Evolutionary conservation across 805 yeast genomes (phyloP), one percentile per base, ranked within the genome.

Genomic region (Metschnikowia peoriensis): DNA sequence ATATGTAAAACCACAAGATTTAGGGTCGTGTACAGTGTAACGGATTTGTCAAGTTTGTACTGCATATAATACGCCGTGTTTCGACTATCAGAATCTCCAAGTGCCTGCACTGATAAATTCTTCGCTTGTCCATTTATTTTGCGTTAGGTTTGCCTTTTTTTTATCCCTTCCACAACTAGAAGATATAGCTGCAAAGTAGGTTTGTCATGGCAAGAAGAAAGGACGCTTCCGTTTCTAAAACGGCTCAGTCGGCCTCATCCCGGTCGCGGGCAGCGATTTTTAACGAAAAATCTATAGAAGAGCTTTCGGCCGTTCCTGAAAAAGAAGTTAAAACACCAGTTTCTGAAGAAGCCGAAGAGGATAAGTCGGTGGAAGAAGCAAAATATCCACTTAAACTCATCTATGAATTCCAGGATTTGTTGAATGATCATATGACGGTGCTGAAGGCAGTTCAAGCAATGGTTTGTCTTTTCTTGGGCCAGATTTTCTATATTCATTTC

Each of bases 371-470:
- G 11, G 55, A 44, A 17, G 41, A 49, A 39, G 50, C 40, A 32
- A 50, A 45, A 28, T 56, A 57, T 22, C 64, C 65, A 1, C 42
- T 57, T 46, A 57, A 38, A 22, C 40, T 55, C 28, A 52, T 73
- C 17, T 74, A 61, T 56, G 56, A 59, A 12, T 54, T 64, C 15
- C 79, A 75, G 53, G 79, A 75, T 49, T 72, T 68, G 49, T 58
- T 73, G 42, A 74, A 73, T 51, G 71, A 65, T 6, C 58, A 69
- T 38, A 53, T 75, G 62, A 60, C 61, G 12, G 58, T 67, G 38
- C 44, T 65, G n/a, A 67, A 62, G 42, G 67, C 68, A 47, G 63
- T 69, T 7, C 76, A 75, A 55, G 10, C 71, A 38, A 54, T 73
- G 54, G 61, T 66, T 32, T 50, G 70, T 34, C 53, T 58, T 9